Conservation (phyloP, 768 basidiomycete species). For the Trametes gibbosa region DNA sequence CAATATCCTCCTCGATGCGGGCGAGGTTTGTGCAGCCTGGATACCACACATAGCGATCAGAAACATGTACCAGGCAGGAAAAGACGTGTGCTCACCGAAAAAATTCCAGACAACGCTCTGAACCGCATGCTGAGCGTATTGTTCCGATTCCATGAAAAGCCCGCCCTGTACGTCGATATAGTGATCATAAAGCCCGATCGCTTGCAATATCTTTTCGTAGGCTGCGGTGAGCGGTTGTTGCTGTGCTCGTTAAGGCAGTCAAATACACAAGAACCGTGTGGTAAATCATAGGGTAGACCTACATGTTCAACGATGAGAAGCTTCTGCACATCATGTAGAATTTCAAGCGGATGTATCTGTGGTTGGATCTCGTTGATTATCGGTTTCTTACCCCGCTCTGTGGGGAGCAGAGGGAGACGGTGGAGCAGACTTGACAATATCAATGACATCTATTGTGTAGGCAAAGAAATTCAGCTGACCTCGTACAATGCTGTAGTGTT, state of each 20-base stretch:
- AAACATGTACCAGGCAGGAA: background rate
- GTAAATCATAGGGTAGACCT: conserved; percentile 10
- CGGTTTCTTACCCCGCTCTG: conserved; percentile 44
- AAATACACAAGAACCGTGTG: background rate
- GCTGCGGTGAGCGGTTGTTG: conserved; percentile 68
- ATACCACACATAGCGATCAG: background rate
- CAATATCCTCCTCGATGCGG: conserved; percentile 63
- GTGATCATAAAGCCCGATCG: conserved; percentile 65
- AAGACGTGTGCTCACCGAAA: conserved; percentile 45
- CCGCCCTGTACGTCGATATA: conserved; percentile 61
- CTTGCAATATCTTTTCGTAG: conserved; percentile 67
- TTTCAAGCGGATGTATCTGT: conserved; percentile 71
- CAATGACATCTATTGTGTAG: background rate
- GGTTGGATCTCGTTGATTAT: conserved; percentile 72
- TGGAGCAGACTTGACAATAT: conserved; percentile 55
- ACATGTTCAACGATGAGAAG: conserved; percentile 68
- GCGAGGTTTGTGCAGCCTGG: conserved; percentile 68
- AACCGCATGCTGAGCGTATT: conserved; percentile 72
- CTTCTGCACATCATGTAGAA: conserved; percentile 75
- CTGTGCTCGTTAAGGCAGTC: conserved; percentile 34
- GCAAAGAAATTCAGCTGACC: conserved; percentile 37
- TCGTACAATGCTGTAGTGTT: conserved; percentile 77
- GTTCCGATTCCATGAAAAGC: conserved; percentile 50
- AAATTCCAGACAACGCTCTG: conserved; percentile 72
- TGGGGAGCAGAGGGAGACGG: conserved; percentile 53